Evolutionary conservation across 768 basidiomycete genomes (phyloP).

Genomic region (Tulasnella sp.): DNA sequence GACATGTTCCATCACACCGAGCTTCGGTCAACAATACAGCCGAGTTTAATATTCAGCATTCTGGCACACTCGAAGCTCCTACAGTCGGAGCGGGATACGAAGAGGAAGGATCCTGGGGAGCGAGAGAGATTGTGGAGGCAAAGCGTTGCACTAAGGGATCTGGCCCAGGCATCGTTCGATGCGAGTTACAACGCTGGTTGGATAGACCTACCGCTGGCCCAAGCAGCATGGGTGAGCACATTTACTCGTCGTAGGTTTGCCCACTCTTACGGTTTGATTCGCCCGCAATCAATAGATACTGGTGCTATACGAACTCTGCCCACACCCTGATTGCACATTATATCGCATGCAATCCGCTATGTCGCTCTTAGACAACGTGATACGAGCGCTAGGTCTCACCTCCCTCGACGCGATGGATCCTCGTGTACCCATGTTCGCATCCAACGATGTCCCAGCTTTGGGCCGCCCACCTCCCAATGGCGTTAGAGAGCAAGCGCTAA

Average conservation of each 20-base stretch:
- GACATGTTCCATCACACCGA: slow-evolving; percentile 1
- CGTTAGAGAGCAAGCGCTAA: not conserved
- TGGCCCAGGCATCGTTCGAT: slow-evolving; percentile 4
- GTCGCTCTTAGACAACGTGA: not conserved
- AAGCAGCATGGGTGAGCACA: slow-evolving; percentile 10
- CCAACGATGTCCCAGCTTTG: not conserved
- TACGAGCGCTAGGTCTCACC: not conserved
- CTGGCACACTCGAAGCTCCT: slow-evolving; percentile 8
- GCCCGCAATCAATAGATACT: not conserved
- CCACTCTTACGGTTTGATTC: not conserved
- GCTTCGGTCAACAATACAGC: not conserved
- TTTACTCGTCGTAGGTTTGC: not conserved
- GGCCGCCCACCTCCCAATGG: not conserved
- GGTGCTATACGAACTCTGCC: slow-evolving; percentile 9
- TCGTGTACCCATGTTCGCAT: not conserved
- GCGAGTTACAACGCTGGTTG: slow-evolving; percentile 4
- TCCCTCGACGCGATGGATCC: not conserved
- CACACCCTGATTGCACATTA: not conserved
- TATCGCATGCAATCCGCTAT: not conserved
- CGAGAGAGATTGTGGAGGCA: not conserved
- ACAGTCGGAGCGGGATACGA: not conserved
- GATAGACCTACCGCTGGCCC: not conserved
- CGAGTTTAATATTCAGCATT: not conserved
- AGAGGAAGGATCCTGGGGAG: slow-evolving; percentile 26
- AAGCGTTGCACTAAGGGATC: not conserved